Base-by-base conservation (phyloP, 371 early-diverging fungal genomes). In the Thermomucor indicae-seudaticae region DNA sequence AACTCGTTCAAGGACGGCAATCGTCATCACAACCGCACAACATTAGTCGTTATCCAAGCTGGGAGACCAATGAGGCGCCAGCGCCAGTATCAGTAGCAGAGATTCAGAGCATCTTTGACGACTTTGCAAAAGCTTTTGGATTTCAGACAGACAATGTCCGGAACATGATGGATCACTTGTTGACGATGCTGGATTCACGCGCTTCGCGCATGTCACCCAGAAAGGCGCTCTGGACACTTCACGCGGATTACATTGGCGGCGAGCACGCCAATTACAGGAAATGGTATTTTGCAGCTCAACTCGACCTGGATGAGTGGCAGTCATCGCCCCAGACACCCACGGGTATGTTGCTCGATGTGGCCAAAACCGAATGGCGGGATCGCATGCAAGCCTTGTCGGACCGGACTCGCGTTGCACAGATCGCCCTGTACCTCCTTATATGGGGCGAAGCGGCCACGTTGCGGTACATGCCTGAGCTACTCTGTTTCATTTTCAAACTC, bases 371-470 rank as follows among this genome's bases (percentile, higher is more conserved):
- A 58, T 91, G 90, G 90, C 72, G 81, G 35, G 71, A 77, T 22
- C 72, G 73, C 32, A 91, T 91, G 92, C 79, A 81, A 45, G 53
- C 66, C 11, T 73, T 89, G 80, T 70, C 88, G 7, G 80, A 88
- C 52, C 57, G 63, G 22, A 75, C 78, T 14, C 80, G 87, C n/a
- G 70, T 84, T 5, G 76, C 81, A 2, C 91, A 92, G 41, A 55
- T 94, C 1, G 87, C 89, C 0, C 77, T 92, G 29, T 93, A 82
- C 63, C 66, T 91, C 43, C 62, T 90, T 17, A 75, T 94, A 25
- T 94, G 95, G 95, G 93, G 92, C 20, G 95, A 94, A 63, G 90
- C 91, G 3, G 74, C 88, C 1, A 86, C 82, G 19, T 47, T 94
- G 42, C 82, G 95, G n/a, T 90, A 85, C 63, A 72, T 76, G 1